Evolutionary conservation across 139 green algal genomes (phyloP).

Genomic region (Pseudopediastrum boryanum): DNA sequence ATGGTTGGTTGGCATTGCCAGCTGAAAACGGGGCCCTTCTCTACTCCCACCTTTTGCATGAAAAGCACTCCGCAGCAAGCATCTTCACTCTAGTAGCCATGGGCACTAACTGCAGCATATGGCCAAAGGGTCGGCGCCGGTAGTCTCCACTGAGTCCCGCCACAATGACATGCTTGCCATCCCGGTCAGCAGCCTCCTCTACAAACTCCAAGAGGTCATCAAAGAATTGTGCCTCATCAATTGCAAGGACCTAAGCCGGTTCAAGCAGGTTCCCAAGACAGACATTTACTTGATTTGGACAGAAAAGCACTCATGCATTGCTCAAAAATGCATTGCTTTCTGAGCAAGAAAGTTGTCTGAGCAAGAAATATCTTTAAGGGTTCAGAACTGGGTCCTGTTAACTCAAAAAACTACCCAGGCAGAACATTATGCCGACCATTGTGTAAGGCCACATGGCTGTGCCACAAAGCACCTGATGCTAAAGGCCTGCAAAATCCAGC

Average conservation of each 20-base stretch:
- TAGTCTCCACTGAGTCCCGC: constrained; percentile 55
- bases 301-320: no score
- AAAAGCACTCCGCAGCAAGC: constrained; percentile 13
- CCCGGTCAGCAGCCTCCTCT: constrained; percentile 58
- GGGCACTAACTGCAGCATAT: constrained; percentile 20
- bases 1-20: neutral
- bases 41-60: neutral
- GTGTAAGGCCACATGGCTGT: no score
- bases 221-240: constrained; percentile 89
- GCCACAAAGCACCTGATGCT: no score
- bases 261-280: neutral
- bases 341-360: no score
- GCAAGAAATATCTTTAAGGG: no score
- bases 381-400: no score
- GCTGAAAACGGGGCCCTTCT: neutral
- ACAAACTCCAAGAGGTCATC: constrained; percentile 73
- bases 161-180: constrained; percentile 68
- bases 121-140: constrained; percentile 9
- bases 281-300: no score
- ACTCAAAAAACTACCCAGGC: no score
- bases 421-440: no score
- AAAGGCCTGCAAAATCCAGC: no score
- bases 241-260: constrained; percentile 60
- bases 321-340: no score
- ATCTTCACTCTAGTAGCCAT: neutral